Percentiles rank a stretch among this genome's conserved stretches.
Evolutionary conservation across 2,329 filamentous ascomycete genomes (phyloP).

Genomic region (Mycosphaerella arachidis): DNA sequence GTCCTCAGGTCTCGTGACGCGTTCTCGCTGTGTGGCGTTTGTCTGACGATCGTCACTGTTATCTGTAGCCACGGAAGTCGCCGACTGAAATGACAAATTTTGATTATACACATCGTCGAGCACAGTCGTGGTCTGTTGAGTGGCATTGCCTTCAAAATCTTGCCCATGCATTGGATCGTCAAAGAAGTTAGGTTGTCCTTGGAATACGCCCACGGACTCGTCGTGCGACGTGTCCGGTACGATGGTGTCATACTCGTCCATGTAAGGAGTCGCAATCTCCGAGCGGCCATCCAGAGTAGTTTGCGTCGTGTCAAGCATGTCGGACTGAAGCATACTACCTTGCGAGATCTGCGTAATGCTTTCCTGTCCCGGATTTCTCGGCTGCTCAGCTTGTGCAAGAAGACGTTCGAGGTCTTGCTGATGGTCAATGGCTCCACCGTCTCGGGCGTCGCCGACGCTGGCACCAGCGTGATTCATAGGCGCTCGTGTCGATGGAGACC

Average conservation of each 20-base stretch:
- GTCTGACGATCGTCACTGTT: constrained; percentile 1
- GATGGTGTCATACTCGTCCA: constrained; percentile 1
- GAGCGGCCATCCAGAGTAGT: constrained; percentile 4
- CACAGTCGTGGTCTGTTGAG: not conserved
- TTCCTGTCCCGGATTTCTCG: not conserved
- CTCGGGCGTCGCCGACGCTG: not conserved
- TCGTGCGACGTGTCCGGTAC: constrained; percentile 6
- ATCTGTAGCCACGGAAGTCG: constrained; percentile 6
- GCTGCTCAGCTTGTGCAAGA: not conserved
- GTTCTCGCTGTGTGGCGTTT: not conserved
- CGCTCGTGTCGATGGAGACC: not conserved
- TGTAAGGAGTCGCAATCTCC: constrained; percentile 1
- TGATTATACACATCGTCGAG: constrained; percentile 9
- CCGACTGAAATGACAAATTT: constrained; percentile 13
- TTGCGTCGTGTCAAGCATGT: constrained; percentile 10
- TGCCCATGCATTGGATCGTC: constrained; percentile 8
- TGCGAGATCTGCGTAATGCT: constrained; percentile 1
- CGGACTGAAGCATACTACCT: constrained; percentile 6
- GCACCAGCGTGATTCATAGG: not conserved
- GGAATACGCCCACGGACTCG: constrained; percentile 1
- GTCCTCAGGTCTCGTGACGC: not conserved
- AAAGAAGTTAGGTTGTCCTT: constrained; percentile 10
- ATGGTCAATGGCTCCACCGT: not conserved
- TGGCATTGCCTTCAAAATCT: not conserved
- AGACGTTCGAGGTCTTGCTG: not conserved